Percentiles rank a stretch among this genome's conserved stretches.
These are phyloP conservation scores for Parastagonospora avenae DNA, from an alignment of 2,329 filamentous ascomycete genomes.

Conservation along the genomic window DNA sequence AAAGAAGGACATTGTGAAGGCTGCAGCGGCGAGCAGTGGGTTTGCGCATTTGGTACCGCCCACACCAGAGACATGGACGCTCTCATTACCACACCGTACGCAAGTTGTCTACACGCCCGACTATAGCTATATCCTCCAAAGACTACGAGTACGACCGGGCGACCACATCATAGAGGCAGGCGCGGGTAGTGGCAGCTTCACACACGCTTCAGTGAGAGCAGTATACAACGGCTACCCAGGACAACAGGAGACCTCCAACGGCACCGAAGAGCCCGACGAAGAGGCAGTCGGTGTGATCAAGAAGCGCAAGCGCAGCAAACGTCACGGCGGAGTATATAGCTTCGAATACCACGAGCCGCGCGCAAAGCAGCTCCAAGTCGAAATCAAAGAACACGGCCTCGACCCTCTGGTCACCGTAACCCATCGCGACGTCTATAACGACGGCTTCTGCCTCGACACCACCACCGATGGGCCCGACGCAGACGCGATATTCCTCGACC, in stretches of 20 bases:
- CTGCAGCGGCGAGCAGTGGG: constrained; percentile 63
- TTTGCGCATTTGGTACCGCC: constrained; percentile 81
- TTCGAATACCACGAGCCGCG: constrained; percentile 81
- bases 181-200: constrained; percentile 82
- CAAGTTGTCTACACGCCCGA: constrained; percentile 88
- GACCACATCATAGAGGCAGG: constrained; percentile 78
- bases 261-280: constrained; percentile 34
- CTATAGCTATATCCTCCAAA: constrained; percentile 82
- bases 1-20: constrained; percentile 36
- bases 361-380: constrained; percentile 70
- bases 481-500: constrained; percentile 76
- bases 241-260: constrained; percentile 11
- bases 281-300: constrained; percentile 32
- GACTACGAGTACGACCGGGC: constrained; percentile 75
- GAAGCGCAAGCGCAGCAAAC: constrained; percentile 43
- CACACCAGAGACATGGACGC: constrained; percentile 82
- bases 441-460: constrained; percentile 68
- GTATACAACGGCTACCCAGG: constrained; percentile 74
- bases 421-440: constrained; percentile 78
- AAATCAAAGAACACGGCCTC: constrained; percentile 71
- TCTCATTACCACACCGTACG: constrained; percentile 77
- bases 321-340: constrained; percentile 73
- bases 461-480: constrained; percentile 49
- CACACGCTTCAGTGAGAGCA: constrained; percentile 75
- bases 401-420: constrained; percentile 71